These are phyloP conservation scores for Collybia sordida DNA, from an alignment of 768 basidiomycete genomes.

Conservation along the genomic window DNA sequence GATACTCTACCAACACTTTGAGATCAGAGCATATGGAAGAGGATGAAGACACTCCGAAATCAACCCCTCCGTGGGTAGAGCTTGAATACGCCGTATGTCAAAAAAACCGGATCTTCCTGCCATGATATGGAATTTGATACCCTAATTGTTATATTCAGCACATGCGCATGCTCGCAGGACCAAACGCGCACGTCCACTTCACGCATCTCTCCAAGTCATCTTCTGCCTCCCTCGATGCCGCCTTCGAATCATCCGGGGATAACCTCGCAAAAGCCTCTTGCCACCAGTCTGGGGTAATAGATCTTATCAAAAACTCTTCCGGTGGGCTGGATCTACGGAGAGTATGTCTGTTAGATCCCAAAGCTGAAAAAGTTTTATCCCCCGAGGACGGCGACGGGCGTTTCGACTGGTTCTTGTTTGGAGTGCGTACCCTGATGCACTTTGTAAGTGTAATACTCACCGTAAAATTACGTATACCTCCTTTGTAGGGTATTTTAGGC, in stretches of 20 bases:
- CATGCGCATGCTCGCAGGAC: constrained; percentile 79
- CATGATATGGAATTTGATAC: constrained; percentile 1
- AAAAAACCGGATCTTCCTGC: constrained; percentile 2
- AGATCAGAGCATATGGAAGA: constrained; percentile 90
- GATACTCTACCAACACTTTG: constrained; percentile 7
- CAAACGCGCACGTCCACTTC: constrained; percentile 68
- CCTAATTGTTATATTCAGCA: constrained; percentile 46
- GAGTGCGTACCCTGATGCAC: too few relatives aligned
- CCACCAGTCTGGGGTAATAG: constrained; percentile 52
- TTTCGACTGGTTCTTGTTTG: constrained; percentile 91
- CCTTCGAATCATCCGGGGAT: constrained; percentile 23
- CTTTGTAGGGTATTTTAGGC: constrained; percentile 61
- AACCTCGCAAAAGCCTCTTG: constrained; percentile 38
- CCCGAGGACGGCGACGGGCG: constrained; percentile 75
- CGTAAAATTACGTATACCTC: neutral
- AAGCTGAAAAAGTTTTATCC: constrained; percentile 63
- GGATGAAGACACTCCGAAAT: constrained; percentile 71
- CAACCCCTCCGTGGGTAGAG: constrained; percentile 87
- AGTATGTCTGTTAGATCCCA: constrained; percentile 95
- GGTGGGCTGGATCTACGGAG: constrained; percentile 44
- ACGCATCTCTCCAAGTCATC: constrained; percentile 84
- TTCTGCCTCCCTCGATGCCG: constrained; percentile 44
- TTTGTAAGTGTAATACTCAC: too few relatives aligned
- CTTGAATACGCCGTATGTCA: constrained; percentile 85
- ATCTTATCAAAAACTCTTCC: constrained; percentile 47